A percentile compares a stretch with the other conserved stretches of the same genome.
Evolutionary conservation across 2,329 filamentous ascomycete species (phyloP).

Genomic region (Aspergillus ibericus): DNA sequence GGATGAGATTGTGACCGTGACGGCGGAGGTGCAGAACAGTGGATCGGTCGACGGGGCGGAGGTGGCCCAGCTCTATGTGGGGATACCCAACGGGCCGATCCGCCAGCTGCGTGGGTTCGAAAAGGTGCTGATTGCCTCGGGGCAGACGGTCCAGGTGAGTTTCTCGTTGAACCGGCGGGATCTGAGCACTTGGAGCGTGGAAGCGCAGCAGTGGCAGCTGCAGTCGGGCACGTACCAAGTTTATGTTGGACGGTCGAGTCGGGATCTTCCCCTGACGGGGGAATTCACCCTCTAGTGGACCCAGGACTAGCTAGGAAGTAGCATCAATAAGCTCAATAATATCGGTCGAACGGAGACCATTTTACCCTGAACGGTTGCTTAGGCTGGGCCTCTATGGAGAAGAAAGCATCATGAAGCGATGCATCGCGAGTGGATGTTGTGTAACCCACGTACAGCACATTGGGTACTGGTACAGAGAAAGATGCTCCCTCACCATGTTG

Average conservation of each 20-base stretch:
- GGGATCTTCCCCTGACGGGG: constrained; percentile 22
- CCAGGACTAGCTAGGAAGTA: background rate
- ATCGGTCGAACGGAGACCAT: background rate
- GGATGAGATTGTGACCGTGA: constrained; percentile 50
- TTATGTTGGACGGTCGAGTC: constrained; percentile 26
- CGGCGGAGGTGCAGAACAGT: constrained; percentile 51
- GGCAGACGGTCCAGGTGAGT: constrained; percentile 40
- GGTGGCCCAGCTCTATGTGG: constrained; percentile 57
- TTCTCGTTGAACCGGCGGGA: constrained; percentile 45
- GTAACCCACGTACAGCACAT: background rate
- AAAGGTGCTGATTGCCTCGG: constrained; percentile 46
- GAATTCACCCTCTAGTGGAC: constrained; percentile 8
- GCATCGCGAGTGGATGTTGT: background rate
- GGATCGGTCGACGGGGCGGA: constrained; percentile 49
- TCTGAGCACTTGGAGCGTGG: constrained; percentile 31
- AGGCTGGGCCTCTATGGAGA: background rate
- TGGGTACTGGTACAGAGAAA: background rate
- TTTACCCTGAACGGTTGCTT: background rate
- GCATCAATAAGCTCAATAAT: background rate
- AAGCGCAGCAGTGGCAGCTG: constrained; percentile 26
- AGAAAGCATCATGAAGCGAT: background rate
- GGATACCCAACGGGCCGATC: constrained; percentile 33
- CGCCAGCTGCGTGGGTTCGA: constrained; percentile 54
- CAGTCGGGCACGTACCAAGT: constrained; percentile 18
- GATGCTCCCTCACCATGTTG: background rate